Base-by-base conservation (phyloP, 306 rosid species). In the Spatholobus suberectus region DNA sequence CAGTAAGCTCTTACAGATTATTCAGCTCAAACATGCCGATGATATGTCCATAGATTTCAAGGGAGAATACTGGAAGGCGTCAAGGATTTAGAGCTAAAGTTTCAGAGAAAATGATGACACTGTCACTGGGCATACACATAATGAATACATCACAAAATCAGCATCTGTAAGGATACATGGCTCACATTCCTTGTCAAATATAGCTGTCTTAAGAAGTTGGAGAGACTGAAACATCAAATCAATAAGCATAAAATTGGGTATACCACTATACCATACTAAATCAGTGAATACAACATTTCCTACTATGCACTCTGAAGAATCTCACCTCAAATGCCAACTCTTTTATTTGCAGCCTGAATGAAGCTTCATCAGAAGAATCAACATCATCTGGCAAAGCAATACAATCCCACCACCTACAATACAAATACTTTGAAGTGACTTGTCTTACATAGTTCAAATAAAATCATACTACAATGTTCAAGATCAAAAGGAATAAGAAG, bases 1-100 rank as follows among this genome's bases (percentile, higher is more conserved):
- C 68, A 62, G 76, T 54, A 35, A 54, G 87, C 80, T 72, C 92
- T 92, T 91, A 94, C 97, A 96, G 97, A 90, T 96, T 92, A 82
- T 93, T 96, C 88, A 91, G 92, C 93, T 96, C 99, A 85, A 90
- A 96, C 98, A 96, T 91, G 92, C 98, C 99, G 21, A 96, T 94
- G 82, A 96, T 90, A 70, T 92, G 96, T 51, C 99, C 99, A 83
- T 90, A 94, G 26, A 93, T 89, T 78, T 96, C 96, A 35, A 96
- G 97, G 83, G 98, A 96, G 91, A 96, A 92, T 77, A 96, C 99
- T 92, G 83, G 46, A 68, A 58, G 73, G 61, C 77, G 92, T 96
- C 84, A 90, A 92, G 96, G 91, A 70, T 40, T 79, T 84, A 69
- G 80, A 82, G 80, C 55, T 27, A 58, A 54, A 69, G 23, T 70